Evolutionary conservation across 202 grass and related monocot genomes (phyloP).

Genomic region (Setaria italica): DNA sequence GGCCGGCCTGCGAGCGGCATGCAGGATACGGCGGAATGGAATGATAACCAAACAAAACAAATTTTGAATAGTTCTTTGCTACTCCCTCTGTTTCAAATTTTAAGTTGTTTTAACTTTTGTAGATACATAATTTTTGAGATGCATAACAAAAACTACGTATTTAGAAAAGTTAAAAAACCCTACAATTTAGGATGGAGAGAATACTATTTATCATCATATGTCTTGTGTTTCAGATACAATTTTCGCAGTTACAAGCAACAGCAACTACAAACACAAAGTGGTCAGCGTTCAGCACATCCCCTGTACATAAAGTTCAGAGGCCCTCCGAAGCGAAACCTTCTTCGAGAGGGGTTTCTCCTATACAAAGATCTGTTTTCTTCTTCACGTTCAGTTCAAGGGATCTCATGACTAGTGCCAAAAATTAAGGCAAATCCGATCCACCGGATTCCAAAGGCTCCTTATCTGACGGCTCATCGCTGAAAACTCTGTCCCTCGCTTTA

Average conservation of each 20-base stretch:
- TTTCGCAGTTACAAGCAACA: conserved; percentile 33
- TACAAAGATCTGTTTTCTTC: not conserved
- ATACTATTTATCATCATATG: not conserved
- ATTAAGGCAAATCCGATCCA: conserved; percentile 13
- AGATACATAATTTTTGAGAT: too few relatives aligned
- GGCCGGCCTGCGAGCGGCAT: too few relatives aligned
- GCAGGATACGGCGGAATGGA: too few relatives aligned
- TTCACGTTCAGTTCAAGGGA: conserved; percentile 25
- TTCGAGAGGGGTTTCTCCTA: too few relatives aligned
- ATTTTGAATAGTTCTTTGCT: not conserved
- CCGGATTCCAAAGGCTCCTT: conserved; percentile 32
- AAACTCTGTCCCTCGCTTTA: conserved; percentile 64
- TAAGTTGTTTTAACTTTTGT: too few relatives aligned
- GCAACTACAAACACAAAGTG: not conserved
- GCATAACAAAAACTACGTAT: too few relatives aligned
- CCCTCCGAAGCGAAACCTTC: not conserved
- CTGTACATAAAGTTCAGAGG: conserved; percentile 5
- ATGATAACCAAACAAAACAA: too few relatives aligned
- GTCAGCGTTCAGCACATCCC: conserved; percentile 1
- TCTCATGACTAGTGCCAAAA: not conserved
- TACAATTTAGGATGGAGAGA: too few relatives aligned
- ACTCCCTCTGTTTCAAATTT: not conserved
- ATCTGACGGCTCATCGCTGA: conserved; percentile 39
- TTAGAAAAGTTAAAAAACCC: too few relatives aligned
- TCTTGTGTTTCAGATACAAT: not conserved